These are phyloP conservation scores for Moesziomyces sp. DNA, from an alignment of 1,284 basidiomycete genomes.

Conservation along the genomic window DNA sequence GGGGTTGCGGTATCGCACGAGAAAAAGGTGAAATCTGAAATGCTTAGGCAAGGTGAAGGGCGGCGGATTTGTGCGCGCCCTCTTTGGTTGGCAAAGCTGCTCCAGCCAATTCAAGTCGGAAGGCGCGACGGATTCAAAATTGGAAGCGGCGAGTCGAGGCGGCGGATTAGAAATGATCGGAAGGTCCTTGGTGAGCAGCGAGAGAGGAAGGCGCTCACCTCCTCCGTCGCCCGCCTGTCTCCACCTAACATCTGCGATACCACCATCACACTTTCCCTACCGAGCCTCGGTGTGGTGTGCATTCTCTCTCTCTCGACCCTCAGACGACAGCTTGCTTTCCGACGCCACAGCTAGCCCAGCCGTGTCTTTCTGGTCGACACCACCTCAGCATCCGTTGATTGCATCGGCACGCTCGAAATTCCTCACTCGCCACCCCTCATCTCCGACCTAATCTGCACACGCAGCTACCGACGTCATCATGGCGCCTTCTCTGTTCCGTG, in stretches of 20 bases:
- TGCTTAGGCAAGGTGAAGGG: slow-evolving; percentile 33
- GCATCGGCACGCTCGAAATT: not conserved
- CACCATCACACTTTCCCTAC: slow-evolving; percentile 7
- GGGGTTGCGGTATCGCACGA: slow-evolving; percentile 19
- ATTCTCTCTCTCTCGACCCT: slow-evolving; percentile 2
- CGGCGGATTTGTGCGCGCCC: slow-evolving; percentile 17
- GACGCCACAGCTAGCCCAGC: not conserved
- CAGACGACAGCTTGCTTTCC: not conserved
- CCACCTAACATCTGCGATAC: slow-evolving; percentile 1
- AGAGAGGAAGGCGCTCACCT: not conserved
- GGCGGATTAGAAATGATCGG: slow-evolving; percentile 44
- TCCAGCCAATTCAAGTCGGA: slow-evolving; percentile 5
- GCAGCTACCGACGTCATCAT: slow-evolving; percentile 15
- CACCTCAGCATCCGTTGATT: not conserved
- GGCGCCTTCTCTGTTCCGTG: slow-evolving; percentile 44
- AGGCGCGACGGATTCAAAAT: slow-evolving; percentile 5
- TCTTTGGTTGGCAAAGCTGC: not conserved
- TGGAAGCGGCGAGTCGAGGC: not conserved
- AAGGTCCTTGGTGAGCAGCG: slow-evolving; percentile 21
- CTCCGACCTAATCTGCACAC: not conserved
- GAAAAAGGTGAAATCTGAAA: not conserved
- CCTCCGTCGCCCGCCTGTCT: slow-evolving; percentile 10
- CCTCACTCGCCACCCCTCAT: slow-evolving; percentile 16
- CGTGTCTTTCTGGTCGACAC: not conserved
- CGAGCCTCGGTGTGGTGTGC: slow-evolving; percentile 10